Conservation (phyloP, 1,284 basidiomycete genomes). For the Ceratobasidium sp. region DNA sequence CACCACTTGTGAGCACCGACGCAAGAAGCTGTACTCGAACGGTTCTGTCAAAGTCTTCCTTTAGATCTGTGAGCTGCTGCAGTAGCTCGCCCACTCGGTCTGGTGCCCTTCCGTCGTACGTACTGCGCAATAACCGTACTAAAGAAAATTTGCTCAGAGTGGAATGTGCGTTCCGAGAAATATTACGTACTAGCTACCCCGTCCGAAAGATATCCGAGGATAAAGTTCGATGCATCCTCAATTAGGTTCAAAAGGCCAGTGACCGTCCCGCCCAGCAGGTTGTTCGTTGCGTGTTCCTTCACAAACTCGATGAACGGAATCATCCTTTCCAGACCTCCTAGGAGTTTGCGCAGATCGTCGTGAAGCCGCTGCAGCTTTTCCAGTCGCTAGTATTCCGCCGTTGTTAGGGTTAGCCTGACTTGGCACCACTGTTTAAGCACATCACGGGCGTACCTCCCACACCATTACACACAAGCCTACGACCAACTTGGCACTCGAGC, state of each 20-base stretch:
- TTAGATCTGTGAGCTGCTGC: not conserved
- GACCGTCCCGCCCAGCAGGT: not conserved
- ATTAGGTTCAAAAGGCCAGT: constrained; percentile 6
- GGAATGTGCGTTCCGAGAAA: not conserved
- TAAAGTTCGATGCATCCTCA: constrained; percentile 14
- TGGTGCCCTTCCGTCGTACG: not conserved
- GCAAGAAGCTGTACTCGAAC: not conserved
- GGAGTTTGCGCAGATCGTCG: not conserved
- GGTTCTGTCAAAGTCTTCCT: constrained; percentile 25
- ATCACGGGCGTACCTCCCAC: constrained; percentile 6
- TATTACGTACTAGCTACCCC: not conserved
- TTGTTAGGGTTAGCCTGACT: not conserved
- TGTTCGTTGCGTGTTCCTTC: not conserved
- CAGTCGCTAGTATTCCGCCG: not conserved
- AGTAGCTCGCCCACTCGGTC: not conserved
- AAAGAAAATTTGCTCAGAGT: not conserved
- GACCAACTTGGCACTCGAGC: constrained; percentile 1
- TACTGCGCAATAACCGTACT: not conserved
- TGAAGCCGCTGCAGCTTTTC: constrained; percentile 3
- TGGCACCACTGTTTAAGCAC: too few species aligned
- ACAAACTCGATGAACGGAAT: not conserved
- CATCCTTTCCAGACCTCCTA: not conserved
- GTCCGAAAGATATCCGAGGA: not conserved
- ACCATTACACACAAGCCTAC: not conserved
- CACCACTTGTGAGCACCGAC: not conserved